Evolutionary conservation across 768 basidiomycete species (phyloP), one percentile per base, ranked within the genome.

Genomic region (Clathrus columnatus): DNA sequence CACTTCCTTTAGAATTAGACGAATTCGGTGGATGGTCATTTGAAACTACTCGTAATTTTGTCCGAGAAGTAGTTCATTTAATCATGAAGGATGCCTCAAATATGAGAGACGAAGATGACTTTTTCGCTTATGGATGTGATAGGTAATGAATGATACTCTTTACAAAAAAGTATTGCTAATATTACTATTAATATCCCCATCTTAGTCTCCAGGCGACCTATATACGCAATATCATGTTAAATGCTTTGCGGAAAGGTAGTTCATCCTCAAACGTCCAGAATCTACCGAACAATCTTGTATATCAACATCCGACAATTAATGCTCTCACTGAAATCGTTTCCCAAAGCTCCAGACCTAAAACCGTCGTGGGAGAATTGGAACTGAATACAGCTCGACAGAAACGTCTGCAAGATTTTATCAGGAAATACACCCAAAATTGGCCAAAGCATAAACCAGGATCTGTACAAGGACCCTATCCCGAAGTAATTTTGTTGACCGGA

Each of bases 271-370:
- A 23, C 20, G 28, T 44, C 21, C 41, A 44, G n/a, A 53, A 42
- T 1, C 11, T 75, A 7, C 24, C 59, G 1, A 69, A 69, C 56
- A 77, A 75, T 45, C 57, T 75, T n/a, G 63, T 81, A 21, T 81
- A 77, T 58, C 63, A 72, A 30, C 68, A 74, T 54, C 78, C 77
- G 1, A 64, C 68, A 0, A 61, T 74, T 45, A 47, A 62, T 24
- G 61, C 36, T 0, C 62, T 75, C 26, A 68, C 73, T 5, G 57
- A 57, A 2, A 67, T 66, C 54, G 60, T 70, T 49, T 48, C 60
- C 10, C 45, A 53, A 21, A 50, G 26, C 54, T 27, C 49, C 7
- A 23, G 21, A 10, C 7, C 49, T 21, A 21, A 53, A 50, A 27
- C 7, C 7, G 10, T 27, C 10, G 20, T 20, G 20, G 7, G n/a